Evolutionary conservation across 495 filamentous ascomycete species (phyloP).

Genomic region (Lindgomyces ingoldianus): DNA sequence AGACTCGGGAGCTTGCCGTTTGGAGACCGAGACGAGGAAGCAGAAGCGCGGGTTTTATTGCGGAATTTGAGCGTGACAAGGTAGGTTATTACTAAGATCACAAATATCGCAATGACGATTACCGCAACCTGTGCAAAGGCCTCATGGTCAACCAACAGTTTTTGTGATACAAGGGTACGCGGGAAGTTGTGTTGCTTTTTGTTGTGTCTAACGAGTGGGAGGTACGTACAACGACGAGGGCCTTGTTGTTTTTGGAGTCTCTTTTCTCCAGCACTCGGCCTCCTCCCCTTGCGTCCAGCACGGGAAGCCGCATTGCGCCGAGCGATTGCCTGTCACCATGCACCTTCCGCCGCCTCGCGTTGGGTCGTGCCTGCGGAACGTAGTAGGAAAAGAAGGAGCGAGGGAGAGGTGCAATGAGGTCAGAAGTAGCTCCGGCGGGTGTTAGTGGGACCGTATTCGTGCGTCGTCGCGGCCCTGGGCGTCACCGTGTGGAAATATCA

Average conservation of each 20-base stretch:
- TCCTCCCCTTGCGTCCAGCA: slow-evolving; percentile 1
- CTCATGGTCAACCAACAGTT: neutral
- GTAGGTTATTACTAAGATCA: slow-evolving; percentile 51
- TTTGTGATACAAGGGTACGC: neutral
- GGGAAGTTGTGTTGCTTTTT: neutral
- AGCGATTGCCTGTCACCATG: slow-evolving; percentile 6
- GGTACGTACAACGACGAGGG: slow-evolving; percentile 6
- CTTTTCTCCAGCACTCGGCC: slow-evolving; percentile 8
- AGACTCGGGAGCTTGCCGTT: slow-evolving; percentile 22
- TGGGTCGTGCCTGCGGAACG: neutral
- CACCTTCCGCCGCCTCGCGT: neutral
- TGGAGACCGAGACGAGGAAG: slow-evolving; percentile 39
- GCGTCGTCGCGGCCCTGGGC: no score
- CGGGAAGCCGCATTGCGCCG: slow-evolving; percentile 12
- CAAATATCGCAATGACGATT: slow-evolving; percentile 45
- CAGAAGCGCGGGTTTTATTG: slow-evolving; percentile 60
- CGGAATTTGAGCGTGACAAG: slow-evolving; percentile 52
- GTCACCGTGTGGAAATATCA: no score
- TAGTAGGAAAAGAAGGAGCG: neutral
- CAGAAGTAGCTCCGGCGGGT: neutral
- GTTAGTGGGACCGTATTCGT: neutral
- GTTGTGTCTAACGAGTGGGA: neutral
- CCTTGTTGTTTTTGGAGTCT: neutral
- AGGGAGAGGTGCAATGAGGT: neutral
- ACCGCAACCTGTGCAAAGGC: slow-evolving; percentile 39